These are phyloP conservation scores for Straminergon stramineum DNA, from an alignment of 225 moss, liverwort and hornwort species.

Conservation along the genomic window DNA sequence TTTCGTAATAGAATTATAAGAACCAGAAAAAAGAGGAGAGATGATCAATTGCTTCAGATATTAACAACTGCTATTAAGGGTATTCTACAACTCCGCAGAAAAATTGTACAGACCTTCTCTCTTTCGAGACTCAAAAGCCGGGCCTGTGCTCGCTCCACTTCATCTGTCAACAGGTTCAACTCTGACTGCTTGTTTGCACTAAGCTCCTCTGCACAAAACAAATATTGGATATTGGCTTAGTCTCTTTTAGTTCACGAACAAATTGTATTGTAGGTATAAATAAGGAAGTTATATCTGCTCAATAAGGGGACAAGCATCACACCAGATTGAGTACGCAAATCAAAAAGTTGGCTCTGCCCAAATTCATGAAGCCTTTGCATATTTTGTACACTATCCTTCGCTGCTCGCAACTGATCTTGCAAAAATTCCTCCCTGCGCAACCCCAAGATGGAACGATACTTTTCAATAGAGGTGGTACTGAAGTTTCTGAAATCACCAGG, in stretches of 20 bases:
- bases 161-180: constrained; percentile 79
- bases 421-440: constrained; percentile 62
- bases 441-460: not conserved
- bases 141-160: constrained; percentile 80
- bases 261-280: not conserved
- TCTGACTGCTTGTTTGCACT: constrained; percentile 92
- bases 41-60: not conserved
- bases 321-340: constrained; percentile 91
- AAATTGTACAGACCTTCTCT: constrained; percentile 55
- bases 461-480: not conserved
- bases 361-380: constrained; percentile 94
- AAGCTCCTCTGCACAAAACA: constrained; percentile 68
- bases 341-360: constrained; percentile 88
- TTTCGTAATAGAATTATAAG: not conserved
- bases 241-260: not conserved
- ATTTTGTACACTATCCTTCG: constrained; percentile 87
- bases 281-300: not conserved
- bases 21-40: not conserved
- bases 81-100: not conserved
- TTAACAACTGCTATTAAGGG: not conserved
- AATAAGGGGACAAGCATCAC: not conserved
- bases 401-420: constrained; percentile 82
- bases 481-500: not conserved
- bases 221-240: not conserved
- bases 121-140: constrained; percentile 80